Percentiles rank a stretch among this genome's conserved stretches.
phyloP scores from a whole-genome alignment of 2,329 filamentous ascomycete genomes.

The Diatrype stigma region DNA sequence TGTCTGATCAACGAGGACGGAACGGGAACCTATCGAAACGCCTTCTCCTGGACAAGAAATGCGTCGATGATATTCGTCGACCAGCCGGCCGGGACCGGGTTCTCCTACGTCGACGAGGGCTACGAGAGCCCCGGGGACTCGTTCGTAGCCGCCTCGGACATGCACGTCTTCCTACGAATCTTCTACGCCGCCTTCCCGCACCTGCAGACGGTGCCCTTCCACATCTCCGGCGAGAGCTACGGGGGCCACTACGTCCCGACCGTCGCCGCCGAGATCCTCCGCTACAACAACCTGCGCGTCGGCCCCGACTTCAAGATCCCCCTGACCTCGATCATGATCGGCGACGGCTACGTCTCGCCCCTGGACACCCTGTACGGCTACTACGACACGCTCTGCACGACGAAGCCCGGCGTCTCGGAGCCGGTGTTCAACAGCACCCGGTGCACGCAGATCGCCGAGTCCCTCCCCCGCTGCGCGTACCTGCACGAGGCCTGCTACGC shows the following conservation, averaged over 20 bases:
- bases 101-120: constrained; percentile 38
- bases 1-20: constrained; percentile 30
- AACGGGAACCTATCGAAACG: constrained; percentile 42
- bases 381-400: constrained; percentile 15
- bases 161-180: constrained; percentile 45
- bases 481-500: constrained; percentile 35
- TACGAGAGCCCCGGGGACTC: constrained; percentile 31
- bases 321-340: constrained; percentile 40
- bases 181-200: constrained; percentile 43
- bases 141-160: constrained; percentile 40
- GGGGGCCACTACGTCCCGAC: constrained; percentile 45
- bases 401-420: constrained; percentile 22
- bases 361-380: constrained; percentile 12
- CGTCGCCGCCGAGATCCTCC: constrained; percentile 38
- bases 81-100: constrained; percentile 55
- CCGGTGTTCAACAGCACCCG: constrained; percentile 41
- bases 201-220: constrained; percentile 32
- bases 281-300: constrained; percentile 37
- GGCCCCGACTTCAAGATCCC: constrained; percentile 34
- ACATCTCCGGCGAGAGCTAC: constrained; percentile 46
- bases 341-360: constrained; percentile 37
- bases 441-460: constrained; percentile 38
- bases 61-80: constrained; percentile 47
- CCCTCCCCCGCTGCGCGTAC: constrained; percentile 40
- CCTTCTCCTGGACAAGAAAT: constrained; percentile 50